A percentile compares a stretch with the other conserved stretches of the same genome.
Evolutionary conservation across 2,329 filamentous ascomycete species (phyloP).

Genomic region (Cyclaneusma minus): DNA sequence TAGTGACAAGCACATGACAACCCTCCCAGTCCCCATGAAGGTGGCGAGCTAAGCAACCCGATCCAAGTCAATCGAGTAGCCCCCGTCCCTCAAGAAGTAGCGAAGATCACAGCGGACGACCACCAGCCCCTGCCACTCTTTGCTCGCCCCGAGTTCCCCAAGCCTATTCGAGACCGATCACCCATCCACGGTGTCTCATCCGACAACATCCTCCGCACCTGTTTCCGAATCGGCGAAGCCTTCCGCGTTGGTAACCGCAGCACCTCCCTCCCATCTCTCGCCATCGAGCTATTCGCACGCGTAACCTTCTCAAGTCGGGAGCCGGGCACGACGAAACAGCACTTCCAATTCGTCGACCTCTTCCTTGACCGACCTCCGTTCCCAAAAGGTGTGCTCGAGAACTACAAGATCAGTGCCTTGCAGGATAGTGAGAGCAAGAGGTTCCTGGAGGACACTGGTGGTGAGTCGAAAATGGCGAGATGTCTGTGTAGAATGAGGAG

Average conservation of each 20-base stretch:
- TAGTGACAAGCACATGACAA: too few species aligned
- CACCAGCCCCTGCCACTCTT: conserved; percentile 25
- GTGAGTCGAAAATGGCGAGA: conserved; percentile 24
- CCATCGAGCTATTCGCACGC: conserved; percentile 48
- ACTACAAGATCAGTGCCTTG: conserved; percentile 28
- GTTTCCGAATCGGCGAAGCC: conserved; percentile 49
- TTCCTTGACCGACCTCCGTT: conserved; percentile 42
- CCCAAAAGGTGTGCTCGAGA: conserved; percentile 27
- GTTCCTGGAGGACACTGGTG: conserved; percentile 19
- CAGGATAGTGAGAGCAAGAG: conserved; percentile 28
- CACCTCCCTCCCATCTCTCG: conserved; percentile 29
- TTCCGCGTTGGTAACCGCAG: conserved; percentile 28
- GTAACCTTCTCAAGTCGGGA: conserved; percentile 42
- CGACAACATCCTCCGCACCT: conserved; percentile 33
- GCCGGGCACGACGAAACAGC: conserved; percentile 31
- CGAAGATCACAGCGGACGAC: conserved; percentile 6
- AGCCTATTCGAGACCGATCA: conserved; percentile 31
- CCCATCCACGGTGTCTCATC: conserved; percentile 35
- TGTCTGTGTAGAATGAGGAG: conserved; percentile 31
- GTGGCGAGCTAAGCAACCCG: too few species aligned
- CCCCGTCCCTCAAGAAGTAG: neutral
- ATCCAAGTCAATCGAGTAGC: too few species aligned
- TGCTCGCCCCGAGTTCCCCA: conserved; percentile 33
- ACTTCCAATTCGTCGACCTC: conserved; percentile 48
- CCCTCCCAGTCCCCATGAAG: too few species aligned